Conservation (phyloP, 2,329 filamentous ascomycete genomes). For the Talaromyces albobiverticillius region DNA sequence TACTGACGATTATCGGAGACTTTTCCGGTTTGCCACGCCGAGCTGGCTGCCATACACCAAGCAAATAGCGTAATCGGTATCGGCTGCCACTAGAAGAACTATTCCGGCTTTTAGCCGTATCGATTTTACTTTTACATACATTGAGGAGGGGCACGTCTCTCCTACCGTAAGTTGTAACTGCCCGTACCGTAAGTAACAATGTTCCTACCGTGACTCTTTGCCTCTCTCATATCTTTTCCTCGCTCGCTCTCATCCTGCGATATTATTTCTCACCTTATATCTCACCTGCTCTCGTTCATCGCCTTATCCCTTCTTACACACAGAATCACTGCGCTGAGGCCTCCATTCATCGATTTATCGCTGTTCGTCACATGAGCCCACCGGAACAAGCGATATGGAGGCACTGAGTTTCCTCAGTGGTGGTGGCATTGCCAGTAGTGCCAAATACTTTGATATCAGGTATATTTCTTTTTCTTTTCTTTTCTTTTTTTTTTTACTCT, state of each 20-base stretch:
- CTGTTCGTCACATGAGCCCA: neutral
- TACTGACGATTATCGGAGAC: too few relatives aligned
- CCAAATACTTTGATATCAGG: constrained; percentile 51
- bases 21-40: neutral
- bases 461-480: constrained; percentile 21
- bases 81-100: neutral
- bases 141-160: constrained; percentile 7
- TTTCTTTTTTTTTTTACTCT: neutral
- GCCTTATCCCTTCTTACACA: neutral
- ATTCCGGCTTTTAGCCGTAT: constrained; percentile 11
- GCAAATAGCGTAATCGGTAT: neutral
- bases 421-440: constrained; percentile 40
- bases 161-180: neutral
- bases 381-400: constrained; percentile 26
- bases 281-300: neutral
- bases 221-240: neutral
- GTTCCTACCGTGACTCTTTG: too few relatives aligned
- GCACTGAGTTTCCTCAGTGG: constrained; percentile 46
- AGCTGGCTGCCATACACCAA: neutral
- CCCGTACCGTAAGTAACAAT: too few relatives aligned
- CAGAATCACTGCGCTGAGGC: too few relatives aligned
- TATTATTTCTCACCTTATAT: neutral
- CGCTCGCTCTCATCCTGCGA: neutral
- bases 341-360: too few relatives aligned
- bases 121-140: neutral